phyloP scores from a whole-genome alignment of 805 yeast genomes.

The Komagataella populi region DNA sequence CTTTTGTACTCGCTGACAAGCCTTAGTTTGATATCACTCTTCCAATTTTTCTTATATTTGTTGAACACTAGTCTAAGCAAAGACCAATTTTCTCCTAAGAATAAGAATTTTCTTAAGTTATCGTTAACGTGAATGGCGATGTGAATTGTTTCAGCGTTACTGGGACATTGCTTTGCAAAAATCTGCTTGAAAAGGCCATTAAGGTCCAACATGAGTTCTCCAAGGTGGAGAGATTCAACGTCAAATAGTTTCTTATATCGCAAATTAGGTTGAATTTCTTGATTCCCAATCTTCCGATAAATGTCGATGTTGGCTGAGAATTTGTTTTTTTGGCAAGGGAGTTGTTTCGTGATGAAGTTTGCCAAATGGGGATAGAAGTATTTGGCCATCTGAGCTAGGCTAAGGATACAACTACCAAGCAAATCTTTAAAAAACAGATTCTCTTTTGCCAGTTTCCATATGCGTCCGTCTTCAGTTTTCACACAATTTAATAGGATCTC shows the following conservation, averaged over 20 bases:
- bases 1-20: not conserved
- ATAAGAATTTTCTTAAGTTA: not conserved
- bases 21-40: not conserved
- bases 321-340: not conserved
- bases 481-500: not conserved
- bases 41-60: not conserved
- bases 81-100: not conserved
- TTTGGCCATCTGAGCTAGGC: not conserved
- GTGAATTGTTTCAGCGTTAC: not conserved
- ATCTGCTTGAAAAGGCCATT: not conserved
- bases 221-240: not conserved
- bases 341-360: not conserved
- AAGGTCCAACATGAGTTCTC: not conserved
- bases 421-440: not conserved
- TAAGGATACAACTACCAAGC: not conserved
- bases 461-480: not conserved
- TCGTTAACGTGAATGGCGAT: not conserved
- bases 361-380: not conserved
- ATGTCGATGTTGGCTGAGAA: not conserved
- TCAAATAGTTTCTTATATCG: not conserved
- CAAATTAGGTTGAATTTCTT: not conserved
- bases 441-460: not conserved
- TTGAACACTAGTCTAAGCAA: not conserved
- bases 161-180: not conserved
- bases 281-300: not conserved